Evolutionary conservation across 805 yeast species (phyloP), one percentile per base, ranked within the genome.

Genomic region (Starmerella scarabaei): DNA sequence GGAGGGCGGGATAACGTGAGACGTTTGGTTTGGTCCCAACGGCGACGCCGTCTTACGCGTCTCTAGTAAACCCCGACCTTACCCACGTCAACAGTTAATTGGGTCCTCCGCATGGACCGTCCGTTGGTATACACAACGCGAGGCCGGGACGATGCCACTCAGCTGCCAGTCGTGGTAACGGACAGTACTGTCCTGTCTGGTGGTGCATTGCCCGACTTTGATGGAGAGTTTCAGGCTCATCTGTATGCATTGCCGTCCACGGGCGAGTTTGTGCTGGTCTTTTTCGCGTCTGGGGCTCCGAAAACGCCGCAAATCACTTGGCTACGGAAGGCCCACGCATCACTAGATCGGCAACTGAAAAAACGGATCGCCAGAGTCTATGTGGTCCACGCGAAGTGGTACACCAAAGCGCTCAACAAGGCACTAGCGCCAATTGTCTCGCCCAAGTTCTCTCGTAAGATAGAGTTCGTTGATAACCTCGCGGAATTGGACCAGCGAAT

Each of bases 361-460:
- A 68, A 70, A 38, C 65, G 71, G 40, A 59, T 88, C 33, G 62
- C 63, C 37, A 77, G 74, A 52, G 65, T 84, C 3, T 80, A 77
- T 47, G 70, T 86, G 23, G 93, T 88, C 2, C 96, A 88, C 59
- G 95, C 86, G 50, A 78, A 80, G 35, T 85, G 95, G 91, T 72
- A 86, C 60, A 72, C 83, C 21, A 73, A 84, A 51, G 77, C 93
- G 0, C 69, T 83, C 28, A 43, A 38, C 62, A 82, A 43, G 67
- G 75, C 41, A 80, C 77, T 52, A 14, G 37, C 49, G 18, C 49
- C 50, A n/a, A 75, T 80, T 2, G 61, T 74, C 40, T 65, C 68
- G 39, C 60, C 69, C 40, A 74, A 73, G 46, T 63, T 67, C 52
- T 47, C 54, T 30, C 47, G 52, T 18, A 66, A 67, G 40, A 48